These are phyloP conservation scores for Ambrosia trifida DNA, from an alignment of 129 eudicot species.

Conservation along the genomic window DNA sequence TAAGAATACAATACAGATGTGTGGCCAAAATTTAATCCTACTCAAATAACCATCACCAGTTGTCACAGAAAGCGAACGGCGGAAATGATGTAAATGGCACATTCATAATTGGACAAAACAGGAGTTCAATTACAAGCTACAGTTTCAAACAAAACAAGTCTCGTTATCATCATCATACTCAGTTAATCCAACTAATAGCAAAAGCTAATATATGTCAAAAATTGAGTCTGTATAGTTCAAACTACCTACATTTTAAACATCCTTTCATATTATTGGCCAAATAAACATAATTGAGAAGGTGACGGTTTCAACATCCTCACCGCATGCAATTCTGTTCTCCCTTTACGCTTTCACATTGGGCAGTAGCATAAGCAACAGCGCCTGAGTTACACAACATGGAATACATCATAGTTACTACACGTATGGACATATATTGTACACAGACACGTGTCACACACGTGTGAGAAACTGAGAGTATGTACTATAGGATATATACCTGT, in stretches of 20 bases:
- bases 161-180: no score
- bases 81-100: neutral
- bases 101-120: neutral
- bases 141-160: neutral
- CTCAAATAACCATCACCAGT: neutral
- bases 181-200: no score
- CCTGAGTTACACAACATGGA: neutral
- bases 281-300: neutral
- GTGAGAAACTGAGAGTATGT: neutral
- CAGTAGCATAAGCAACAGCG: conserved; percentile 5
- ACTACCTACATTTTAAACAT: conserved; percentile 7
- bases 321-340: neutral
- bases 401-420: neutral
- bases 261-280: neutral
- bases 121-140: conserved; percentile 10
- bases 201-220: conserved; percentile 11
- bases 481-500: neutral
- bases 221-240: neutral
- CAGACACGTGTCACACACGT: neutral
- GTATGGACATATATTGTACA: neutral
- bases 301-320: neutral
- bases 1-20: neutral
- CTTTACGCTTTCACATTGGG: conserved; percentile 12
- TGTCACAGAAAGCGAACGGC: neutral
- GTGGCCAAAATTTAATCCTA: neutral